These are phyloP conservation scores for Tritrichomonas foetus DNA, from an alignment of 208 protist genomes.

Conservation along the genomic window DNA sequence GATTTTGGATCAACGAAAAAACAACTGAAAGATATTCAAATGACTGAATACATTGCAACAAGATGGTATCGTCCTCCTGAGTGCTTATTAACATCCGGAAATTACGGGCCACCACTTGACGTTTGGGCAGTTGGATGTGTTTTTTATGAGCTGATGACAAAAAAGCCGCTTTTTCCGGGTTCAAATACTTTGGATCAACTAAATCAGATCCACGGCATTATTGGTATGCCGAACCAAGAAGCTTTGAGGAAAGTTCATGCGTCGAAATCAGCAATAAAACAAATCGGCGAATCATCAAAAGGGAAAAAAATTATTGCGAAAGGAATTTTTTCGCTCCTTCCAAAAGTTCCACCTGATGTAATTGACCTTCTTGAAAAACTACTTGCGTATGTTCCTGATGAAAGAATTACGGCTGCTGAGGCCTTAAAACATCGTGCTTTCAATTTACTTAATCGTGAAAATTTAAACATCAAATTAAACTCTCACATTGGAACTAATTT, in stretches of 20 bases:
- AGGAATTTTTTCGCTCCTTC: neutral
- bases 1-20: constrained; percentile 78
- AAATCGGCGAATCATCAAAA: no score
- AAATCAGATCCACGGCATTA: neutral
- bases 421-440: neutral
- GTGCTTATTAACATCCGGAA: constrained; percentile 76
- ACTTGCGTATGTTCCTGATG: neutral
- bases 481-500: no score
- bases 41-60: constrained; percentile 82
- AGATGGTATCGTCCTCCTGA: constrained; percentile 84
- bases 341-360: neutral
- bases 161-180: constrained; percentile 82
- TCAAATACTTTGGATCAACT: constrained; percentile 61
- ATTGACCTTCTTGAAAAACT: neutral
- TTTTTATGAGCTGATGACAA: constrained; percentile 89
- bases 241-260: neutral
- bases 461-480: no score
- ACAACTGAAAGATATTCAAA: constrained; percentile 63
- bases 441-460: neutral
- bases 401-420: neutral
- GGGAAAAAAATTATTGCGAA: no score
- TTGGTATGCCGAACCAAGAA: neutral
- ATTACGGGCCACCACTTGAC: constrained; percentile 81
- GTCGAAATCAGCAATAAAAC: no score
- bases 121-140: constrained; percentile 86